Evolutionary conservation across 768 basidiomycete genomes (phyloP).

Genomic region (Psilocybe azurescens): DNA sequence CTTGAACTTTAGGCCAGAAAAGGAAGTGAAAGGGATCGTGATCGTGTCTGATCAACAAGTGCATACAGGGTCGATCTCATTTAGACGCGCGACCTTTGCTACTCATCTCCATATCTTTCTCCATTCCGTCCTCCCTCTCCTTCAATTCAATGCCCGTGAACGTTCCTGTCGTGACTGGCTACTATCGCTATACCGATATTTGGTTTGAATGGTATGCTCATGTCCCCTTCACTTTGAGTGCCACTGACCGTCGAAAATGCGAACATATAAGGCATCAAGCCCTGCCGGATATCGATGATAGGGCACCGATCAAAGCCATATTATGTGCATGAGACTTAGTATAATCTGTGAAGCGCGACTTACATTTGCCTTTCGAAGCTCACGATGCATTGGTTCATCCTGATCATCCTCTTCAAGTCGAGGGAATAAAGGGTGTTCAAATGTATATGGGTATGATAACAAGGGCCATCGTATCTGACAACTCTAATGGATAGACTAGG

Average conservation of each 20-base stretch:
- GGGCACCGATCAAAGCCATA: slow-evolving; percentile 68
- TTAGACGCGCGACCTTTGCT: slow-evolving; percentile 25
- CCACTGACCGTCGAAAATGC: slow-evolving; percentile 2
- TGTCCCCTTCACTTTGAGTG: background rate
- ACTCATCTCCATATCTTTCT: no score
- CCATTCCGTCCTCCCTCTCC: no score
- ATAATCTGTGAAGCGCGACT: background rate
- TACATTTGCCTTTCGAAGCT: slow-evolving; percentile 35
- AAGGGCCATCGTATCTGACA: background rate
- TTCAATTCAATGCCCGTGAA: slow-evolving; percentile 26
- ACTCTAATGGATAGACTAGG: slow-evolving; percentile 38
- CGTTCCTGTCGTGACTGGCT: slow-evolving; percentile 63
- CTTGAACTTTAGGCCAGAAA: slow-evolving; percentile 34
- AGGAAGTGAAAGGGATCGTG: slow-evolving; percentile 28
- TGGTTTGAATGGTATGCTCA: slow-evolving; percentile 73
- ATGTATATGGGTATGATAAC: slow-evolving; percentile 66
- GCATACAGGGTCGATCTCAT: slow-evolving; percentile 11
- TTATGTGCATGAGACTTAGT: slow-evolving; percentile 40
- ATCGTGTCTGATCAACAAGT: slow-evolving; percentile 22
- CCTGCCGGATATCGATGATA: slow-evolving; percentile 63
- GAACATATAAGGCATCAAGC: slow-evolving; percentile 52
- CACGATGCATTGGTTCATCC: slow-evolving; percentile 73
- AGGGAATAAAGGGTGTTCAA: slow-evolving; percentile 69
- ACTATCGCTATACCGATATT: slow-evolving; percentile 86
- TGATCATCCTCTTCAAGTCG: slow-evolving; percentile 72